Evolutionary conservation across 1,284 basidiomycete species (phyloP).

Genomic region (Boletus sp.): DNA sequence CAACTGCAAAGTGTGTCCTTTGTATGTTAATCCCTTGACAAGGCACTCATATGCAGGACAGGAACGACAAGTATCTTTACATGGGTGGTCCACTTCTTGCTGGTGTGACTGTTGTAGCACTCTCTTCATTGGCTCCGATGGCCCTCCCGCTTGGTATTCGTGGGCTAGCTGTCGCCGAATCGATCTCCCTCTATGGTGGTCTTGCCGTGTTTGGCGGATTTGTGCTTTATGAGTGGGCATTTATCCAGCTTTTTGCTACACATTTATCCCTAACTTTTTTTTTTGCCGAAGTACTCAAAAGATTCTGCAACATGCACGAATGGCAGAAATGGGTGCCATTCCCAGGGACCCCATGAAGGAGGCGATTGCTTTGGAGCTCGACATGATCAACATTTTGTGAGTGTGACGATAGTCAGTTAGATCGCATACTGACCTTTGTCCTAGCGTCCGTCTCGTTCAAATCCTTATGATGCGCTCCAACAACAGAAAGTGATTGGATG

Average conservation of each 20-base stretch:
- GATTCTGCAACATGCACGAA: constrained; percentile 72
- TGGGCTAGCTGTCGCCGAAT: constrained; percentile 72
- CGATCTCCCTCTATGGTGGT: constrained; percentile 80
- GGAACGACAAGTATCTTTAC: constrained; percentile 82
- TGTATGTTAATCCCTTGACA: neutral
- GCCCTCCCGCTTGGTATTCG: constrained; percentile 78
- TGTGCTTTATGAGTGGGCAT: constrained; percentile 79
- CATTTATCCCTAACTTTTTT: constrained; percentile 5
- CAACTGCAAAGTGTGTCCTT: constrained; percentile 71
- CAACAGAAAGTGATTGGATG: constrained; percentile 39
- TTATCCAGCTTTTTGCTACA: neutral
- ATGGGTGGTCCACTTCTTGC: constrained; percentile 83
- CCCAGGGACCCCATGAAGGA: constrained; percentile 76
- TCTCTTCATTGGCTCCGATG: constrained; percentile 84
- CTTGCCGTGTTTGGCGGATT: constrained; percentile 86
- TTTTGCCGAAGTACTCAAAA: constrained; percentile 61
- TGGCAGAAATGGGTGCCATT: constrained; percentile 67
- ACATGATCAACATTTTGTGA: constrained; percentile 86
- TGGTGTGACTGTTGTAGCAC: constrained; percentile 82
- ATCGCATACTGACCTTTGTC: constrained; percentile 3
- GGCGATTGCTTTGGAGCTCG: constrained; percentile 75
- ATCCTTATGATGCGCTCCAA: constrained; percentile 68
- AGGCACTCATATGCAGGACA: constrained; percentile 26
- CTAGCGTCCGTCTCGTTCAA: constrained; percentile 76
- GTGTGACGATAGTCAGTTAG: constrained; percentile 22